Base-by-base conservation (phyloP, 2,329 filamentous ascomycete genomes). In the Myriosclerotinia curreyana region DNA sequence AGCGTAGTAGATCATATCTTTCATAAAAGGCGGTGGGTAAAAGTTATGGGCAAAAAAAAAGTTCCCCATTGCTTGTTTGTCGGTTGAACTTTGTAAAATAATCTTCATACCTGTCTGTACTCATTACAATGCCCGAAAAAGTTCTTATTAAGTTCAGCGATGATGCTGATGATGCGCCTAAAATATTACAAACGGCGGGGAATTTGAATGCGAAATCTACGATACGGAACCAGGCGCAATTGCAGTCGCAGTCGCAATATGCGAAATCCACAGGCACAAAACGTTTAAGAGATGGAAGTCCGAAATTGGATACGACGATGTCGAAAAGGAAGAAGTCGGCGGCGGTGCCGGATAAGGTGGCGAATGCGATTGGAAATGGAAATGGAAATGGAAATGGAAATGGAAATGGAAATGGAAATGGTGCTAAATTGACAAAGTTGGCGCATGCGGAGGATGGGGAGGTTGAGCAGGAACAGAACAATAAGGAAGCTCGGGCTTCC, bases 61-160 rank as follows among this genome's bases (percentile, higher is more conserved):
- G 54, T 34, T 34, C 40, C 38, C 8, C 12, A 7, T 9, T n/a
- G 20, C 11, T 15, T 9, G 11, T 25, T 14, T 12, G n/a, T 22
- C 31, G 20, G 17, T 8, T 36, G 20, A 17, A 17, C 1, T 36
- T 9, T 8, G 28, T 40, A 1, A 42, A 3, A 31, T 31, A 31
- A 31, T 31, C 6, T 31, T 5, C 5, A 31, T 31, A 2, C 6
- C 28, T 31, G 28, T 31, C 28, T 31, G 28, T 31, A 31, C 17
- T 60, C 25, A 25, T 34, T 36, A 48, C 38, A 38, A 80, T 80
- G 78, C 77, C 77, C 36, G 77, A 79, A 71, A 74, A 75, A 67
- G 73, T 78, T 14, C 75, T 75, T 65, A 76, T 72, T 17, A 73
- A 73, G 42, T 79, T 79, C 66, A 72, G 70, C 22, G 75, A 76